Evolutionary conservation across 345 rosid species (phyloP), one percentile per base, ranked within the genome.

Genomic region (Hevea brasiliensis): DNA sequence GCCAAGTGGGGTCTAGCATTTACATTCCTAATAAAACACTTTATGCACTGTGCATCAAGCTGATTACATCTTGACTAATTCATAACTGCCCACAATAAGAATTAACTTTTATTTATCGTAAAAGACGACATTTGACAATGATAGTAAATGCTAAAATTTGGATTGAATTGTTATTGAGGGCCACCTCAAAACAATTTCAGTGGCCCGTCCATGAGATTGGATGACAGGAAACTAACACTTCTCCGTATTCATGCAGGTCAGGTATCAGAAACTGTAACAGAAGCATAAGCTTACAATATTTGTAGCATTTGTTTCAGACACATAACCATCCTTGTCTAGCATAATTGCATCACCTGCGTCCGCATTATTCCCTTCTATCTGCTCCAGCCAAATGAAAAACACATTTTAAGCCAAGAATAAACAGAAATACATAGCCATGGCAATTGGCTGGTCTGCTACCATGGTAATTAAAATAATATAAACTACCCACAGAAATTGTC

Each of bases 231-330:
- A 26, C 40, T 48, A 45, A 73, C 40, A 14, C 3, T 48, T 41
- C 65, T 70, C 1, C 26, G 10, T 68, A 40, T 42, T 41, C 24
- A 73, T 12, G 40, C 57, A 48, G 32, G 42, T 35, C 54, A 65
- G 65, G 23, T 50, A 61, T 8, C 67, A 44, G 4, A 61, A 44
- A 20, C 21, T 51, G 61, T 12, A 23, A 72, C 41, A 58, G 53
- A 71, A 57, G 15, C 45, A 6, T 65, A 70, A 61, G 75, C 95
- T 88, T 84, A 91, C 98, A 66, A 91, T 88, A 81, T 93, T 93
- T 58, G 98, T 93, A 37, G 97, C 97, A 84, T 93, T 91, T 77
- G 98, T 91, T 83, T 93, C 98, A 27, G 97, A 89, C 42, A 93
- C 96, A 81, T 79, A 93, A 76, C 97, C 97, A 77, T 91, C 92